Evolutionary conservation across 2,329 filamentous ascomycete species (phyloP), one percentile per base, ranked within the genome.

Genomic region (Colletotrichum sp.): DNA sequence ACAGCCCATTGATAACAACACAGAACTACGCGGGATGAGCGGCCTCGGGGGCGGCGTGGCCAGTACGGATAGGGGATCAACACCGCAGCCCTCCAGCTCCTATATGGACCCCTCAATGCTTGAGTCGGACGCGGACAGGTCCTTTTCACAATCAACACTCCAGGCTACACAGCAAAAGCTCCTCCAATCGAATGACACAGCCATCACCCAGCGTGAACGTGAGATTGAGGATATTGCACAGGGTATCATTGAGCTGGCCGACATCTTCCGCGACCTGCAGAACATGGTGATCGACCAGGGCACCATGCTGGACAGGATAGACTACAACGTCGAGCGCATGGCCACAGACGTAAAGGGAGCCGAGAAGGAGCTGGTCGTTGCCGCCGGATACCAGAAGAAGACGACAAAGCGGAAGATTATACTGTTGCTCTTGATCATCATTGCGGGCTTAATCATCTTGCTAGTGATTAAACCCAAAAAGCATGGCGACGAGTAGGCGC

Each of bases 141-240:
- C 93, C 8, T 98, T 97, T 82, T 98, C 96, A 2, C 96, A 98
- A 85, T 94, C 94, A 0, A 95, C 96, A 1, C 90, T 99, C 3
- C 94, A 96, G 82, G 94, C 96, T 80, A 95, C 95, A 2, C 92
- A 94, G 71, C 91, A 92, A 81, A 91, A 90, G 79, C 90, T 91
- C 72, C 87, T 94, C 34, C 92, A 93, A 75, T 94, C 93, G 75
- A 96, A 98, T 82, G 96, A 99, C 82, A 89, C 93, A 4, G 92
- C 92, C 49, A 99, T 99, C 80, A 92, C 93, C 77, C 97, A 99
- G 84, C 95, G 97, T 78, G 97, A 99, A 86, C 93, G 95, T 55
- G 97, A 99, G 85, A 99, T 99, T 81, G 98, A 98, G 82, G 96
- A 98, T 80, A 99, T 99, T 78, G 97, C 97, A 3, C 96, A 98